Conservation (phyloP, 2,329 filamentous ascomycete species). For the Aspergillus clavatus region DNA sequence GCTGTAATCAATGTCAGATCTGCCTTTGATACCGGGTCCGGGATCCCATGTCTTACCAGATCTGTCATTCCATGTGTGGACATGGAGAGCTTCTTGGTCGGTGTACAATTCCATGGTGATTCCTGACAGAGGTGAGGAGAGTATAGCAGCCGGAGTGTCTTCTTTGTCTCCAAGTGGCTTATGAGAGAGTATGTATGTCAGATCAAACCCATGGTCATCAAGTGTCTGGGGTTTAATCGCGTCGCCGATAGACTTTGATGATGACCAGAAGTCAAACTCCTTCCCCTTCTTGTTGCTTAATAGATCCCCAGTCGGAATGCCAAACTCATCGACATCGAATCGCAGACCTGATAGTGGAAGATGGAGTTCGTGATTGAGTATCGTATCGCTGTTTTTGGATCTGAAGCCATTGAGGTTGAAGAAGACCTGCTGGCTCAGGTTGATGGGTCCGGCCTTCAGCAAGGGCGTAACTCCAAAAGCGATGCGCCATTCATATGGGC, state of each 20-base stretch:
- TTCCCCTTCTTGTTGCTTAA: not conserved
- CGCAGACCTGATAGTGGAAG: not conserved
- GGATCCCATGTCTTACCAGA: not conserved
- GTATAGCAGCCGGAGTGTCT: slow-evolving; percentile 1
- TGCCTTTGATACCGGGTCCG: not conserved
- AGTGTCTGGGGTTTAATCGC: not conserved
- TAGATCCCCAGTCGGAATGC: slow-evolving; percentile 3
- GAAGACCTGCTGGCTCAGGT: slow-evolving; percentile 3
- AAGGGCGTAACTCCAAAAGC: no score
- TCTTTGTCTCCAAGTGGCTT: not conserved
- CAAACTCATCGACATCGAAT: not conserved
- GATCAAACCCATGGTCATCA: not conserved
- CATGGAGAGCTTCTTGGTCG: slow-evolving; percentile 3
- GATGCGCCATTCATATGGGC: no score
- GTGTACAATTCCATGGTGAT: slow-evolving; percentile 1
- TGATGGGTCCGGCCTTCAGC: no score
- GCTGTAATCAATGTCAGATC: not conserved
- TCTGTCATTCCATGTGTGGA: slow-evolving; percentile 2
- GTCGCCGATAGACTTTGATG: not conserved
- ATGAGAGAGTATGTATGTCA: not conserved
- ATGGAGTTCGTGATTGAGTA: not conserved
- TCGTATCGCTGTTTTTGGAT: not conserved
- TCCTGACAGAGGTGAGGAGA: slow-evolving; percentile 1
- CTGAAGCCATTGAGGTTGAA: not conserved
- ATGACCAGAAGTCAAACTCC: slow-evolving; percentile 2